Evolutionary conservation across 768 basidiomycete genomes (phyloP), one percentile per base, ranked within the genome.

Genomic region (Kwoniella europaea): DNA sequence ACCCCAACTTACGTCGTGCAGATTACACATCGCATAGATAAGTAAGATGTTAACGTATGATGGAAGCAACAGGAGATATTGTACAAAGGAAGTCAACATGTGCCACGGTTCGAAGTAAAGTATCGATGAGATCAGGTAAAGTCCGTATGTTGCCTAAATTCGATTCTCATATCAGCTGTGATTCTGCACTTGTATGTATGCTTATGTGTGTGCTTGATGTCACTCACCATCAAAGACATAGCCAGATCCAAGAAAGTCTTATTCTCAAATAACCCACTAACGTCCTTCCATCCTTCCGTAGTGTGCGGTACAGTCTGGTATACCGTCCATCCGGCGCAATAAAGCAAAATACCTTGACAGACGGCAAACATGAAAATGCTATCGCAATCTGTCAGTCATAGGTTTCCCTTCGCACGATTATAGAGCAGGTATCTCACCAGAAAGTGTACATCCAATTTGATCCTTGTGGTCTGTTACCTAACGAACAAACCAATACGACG

Each of bases 241-340:
- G 88, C 77, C 58, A 89, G 91, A 75, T 94, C 91, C 71, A 91
- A 89, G 80, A 95, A 88, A 1, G 92, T 89, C 75, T 85, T 83
- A 70, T 94, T 80, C 10, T 60, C 35, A 56, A 83, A 71, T 10
- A 84, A 64, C 0, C 59, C 68, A 13, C 16, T 42, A 61, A 92
- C 85, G 75, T 91, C 84, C 71, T 89, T 86, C 93, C 93, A 95
- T 53, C 90, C 91, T 3, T 86, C 86, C n/a, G 88, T 67, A 4
- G 88, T 87, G 77, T 93, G 89, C 2, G 91, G 91, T 44, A 94
- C 90, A 13, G 91, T 89, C 24, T 92, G 88, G 76, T 92, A 96
- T 65, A 95, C 91, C 0, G 92, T 94, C 82, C 87, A 95, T n/a
- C 87, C 93, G 7, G 92, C 93, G 85, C 92, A 94, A 90, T 92